A percentile compares a stretch with the other conserved stretches of the same genome.
Evolutionary conservation across 768 basidiomycete genomes (phyloP).

Genomic region (Lentinula boryana): DNA sequence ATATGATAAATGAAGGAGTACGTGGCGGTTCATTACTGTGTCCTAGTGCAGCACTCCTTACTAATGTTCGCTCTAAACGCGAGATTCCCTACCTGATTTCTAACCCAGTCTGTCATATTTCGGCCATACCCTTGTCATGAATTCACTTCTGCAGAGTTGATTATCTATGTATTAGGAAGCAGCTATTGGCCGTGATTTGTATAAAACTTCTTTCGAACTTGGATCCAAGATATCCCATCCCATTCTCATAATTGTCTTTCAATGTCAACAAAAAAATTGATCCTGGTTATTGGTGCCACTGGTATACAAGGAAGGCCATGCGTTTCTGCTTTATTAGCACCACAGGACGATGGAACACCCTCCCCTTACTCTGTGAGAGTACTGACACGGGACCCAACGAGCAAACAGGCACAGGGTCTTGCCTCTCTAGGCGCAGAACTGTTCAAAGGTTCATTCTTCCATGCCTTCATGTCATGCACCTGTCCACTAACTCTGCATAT

Average conservation of each 20-base stretch:
- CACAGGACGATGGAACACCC: slow-evolving; percentile 26
- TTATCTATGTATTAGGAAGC: background rate
- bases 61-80: no score
- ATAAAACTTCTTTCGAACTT: background rate
- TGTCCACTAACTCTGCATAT: background rate
- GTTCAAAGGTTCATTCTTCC: background rate
- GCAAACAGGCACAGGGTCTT: slow-evolving; percentile 27
- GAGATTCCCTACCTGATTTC: no score
- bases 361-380: slow-evolving; percentile 38
- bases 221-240: background rate
- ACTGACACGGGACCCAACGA: slow-evolving; percentile 29
- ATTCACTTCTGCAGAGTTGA: background rate
- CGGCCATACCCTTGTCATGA: background rate
- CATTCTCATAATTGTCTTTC: background rate
- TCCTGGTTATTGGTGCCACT: slow-evolving; percentile 41
- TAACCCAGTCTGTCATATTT: no score
- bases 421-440: slow-evolving; percentile 26
- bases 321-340: slow-evolving; percentile 29
- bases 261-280: slow-evolving; percentile 22
- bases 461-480: background rate
- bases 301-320: slow-evolving; percentile 39
- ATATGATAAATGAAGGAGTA: no score
- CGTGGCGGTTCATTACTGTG: no score
- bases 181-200: background rate
- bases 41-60: no score